Evolutionary conservation across 495 filamentous ascomycete species (phyloP), one percentile per base, ranked within the genome.

Genomic region (Pyrenula massariospora): DNA sequence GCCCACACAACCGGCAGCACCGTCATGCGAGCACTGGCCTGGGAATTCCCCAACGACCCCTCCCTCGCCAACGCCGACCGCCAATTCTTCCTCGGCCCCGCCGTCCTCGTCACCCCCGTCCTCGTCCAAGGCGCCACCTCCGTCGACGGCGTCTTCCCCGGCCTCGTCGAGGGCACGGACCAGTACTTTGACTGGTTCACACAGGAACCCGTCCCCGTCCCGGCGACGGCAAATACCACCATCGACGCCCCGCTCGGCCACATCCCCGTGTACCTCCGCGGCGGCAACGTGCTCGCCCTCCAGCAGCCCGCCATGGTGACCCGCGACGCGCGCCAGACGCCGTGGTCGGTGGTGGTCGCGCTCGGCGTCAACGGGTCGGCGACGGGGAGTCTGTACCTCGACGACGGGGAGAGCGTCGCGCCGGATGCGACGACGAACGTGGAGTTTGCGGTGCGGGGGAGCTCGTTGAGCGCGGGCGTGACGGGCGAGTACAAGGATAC

Each of bases 111-210:
- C 25, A 80, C 82, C 1, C 89, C 89, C 0, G 87, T 87, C 10
- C 77, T 93, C 0, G 77, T 68, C 3, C 85, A 85, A 42, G 80
- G 80, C 3, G 85, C 75, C n/a, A 73, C 70, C 1, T 79, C 73
- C 2, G 86, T 90, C 19, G 69, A 82, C n/a, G 89, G 84, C 22
- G 81, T 91, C 8, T 93, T 95, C 65, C 89, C 89, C 0, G 88
- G 89, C 19, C 66, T 82, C 2, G 80, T 74, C 2, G 76, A 81
- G 55, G 60, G 58, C 10, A 70, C 67, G 2, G 50, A 52, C n/a
- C 58, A 83, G 10, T 95, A 87, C 82, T 95, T 92, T 59, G 89
- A 94, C 64, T 92, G 87, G 87, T 91, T 93, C 66, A 84, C 74
- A 15, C 74, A 80, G 42, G 69, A 72, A 0, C 68, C 70, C 0